Evolutionary conservation across 495 filamentous ascomycete genomes (phyloP), one percentile per base, ranked within the genome.

Genomic region (Daldinia childiae): DNA sequence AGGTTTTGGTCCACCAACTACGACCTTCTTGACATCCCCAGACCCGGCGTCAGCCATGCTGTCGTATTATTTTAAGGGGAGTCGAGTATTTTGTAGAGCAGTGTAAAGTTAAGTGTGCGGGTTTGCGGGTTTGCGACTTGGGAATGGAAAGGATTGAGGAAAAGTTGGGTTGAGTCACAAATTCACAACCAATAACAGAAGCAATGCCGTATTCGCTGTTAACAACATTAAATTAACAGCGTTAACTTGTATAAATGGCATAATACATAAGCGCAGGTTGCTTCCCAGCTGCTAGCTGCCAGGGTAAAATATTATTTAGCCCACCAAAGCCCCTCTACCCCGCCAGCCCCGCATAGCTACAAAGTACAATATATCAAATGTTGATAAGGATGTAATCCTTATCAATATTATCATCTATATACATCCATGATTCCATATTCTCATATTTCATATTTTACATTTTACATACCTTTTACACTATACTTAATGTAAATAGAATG

Each of bases 1-100:
- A 56, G 83, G 83, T 65, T 83, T 85, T 21, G 59, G 66, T 7
- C 81, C 79, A 3, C 78, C 80, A 54, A 88, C 77, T 3, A 77
- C 73, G 27, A 86, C 78, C 43, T 87, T 83, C 75, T 85, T 84
- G 52, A 86, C 79, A 48, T 80, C 80, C 56, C 86, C 81, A 30
- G 78, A 77, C 24, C 82, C 78, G 41, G 70, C 60, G 51, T 78
- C 79, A 32, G 71, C 61, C 71, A 73, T 73, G 0, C 48, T 32
- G 50, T 11, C 21, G 17, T 27, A 29, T 29, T 14, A 29, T 14
- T 52, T 15, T 29, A 26, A 52, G 50, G 43, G 43, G 17, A 19
- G 43, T 21, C 43, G 19, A 48, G 43, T 48, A 7, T 21, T 21
- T 48, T 17, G n/a, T 9, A 2, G 43, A 9, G 17, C 0, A 48